Percentiles rank a stretch among this genome's conserved stretches.
Evolutionary conservation across 1,284 basidiomycete genomes (phyloP).

Genomic region (Austropuccinia psidii): DNA sequence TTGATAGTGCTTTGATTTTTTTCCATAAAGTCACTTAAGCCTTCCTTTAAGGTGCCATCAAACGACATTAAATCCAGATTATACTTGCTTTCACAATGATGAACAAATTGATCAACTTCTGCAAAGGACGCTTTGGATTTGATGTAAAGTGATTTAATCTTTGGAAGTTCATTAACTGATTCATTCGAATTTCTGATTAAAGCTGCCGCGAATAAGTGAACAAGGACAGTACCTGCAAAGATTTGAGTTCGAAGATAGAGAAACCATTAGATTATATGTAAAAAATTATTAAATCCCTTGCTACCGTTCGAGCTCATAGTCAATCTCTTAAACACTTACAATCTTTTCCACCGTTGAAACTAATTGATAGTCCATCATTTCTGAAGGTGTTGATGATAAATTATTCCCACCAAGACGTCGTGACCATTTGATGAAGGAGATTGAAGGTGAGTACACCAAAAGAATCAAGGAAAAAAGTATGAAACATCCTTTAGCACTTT

Average conservation of each 20-base stretch:
- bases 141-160: conserved; percentile 76
- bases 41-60: conserved; percentile 72
- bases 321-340: no score
- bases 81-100: conserved; percentile 60
- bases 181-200: conserved; percentile 43
- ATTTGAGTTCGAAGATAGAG: not conserved
- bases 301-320: no score
- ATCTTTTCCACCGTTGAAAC: conserved; percentile 98
- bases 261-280: not conserved
- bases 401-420: no score
- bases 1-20: conserved; percentile 50
- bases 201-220: conserved; percentile 73
- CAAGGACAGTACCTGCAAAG: conserved; percentile 72
- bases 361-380: conserved; percentile 58
- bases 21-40: conserved; percentile 65
- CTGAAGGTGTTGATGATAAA: not conserved
- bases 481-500: no score
- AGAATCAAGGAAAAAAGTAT: no score
- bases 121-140: conserved; percentile 80
- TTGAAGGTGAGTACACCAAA: no score
- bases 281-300: no score
- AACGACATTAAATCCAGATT: conserved; percentile 69
- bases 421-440: no score
- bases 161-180: conserved; percentile 43
- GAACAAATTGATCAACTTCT: conserved; percentile 75